These are phyloP conservation scores for Magnaporthales sp. DNA, from an alignment of 2,329 filamentous ascomycete species.

Conservation along the genomic window DNA sequence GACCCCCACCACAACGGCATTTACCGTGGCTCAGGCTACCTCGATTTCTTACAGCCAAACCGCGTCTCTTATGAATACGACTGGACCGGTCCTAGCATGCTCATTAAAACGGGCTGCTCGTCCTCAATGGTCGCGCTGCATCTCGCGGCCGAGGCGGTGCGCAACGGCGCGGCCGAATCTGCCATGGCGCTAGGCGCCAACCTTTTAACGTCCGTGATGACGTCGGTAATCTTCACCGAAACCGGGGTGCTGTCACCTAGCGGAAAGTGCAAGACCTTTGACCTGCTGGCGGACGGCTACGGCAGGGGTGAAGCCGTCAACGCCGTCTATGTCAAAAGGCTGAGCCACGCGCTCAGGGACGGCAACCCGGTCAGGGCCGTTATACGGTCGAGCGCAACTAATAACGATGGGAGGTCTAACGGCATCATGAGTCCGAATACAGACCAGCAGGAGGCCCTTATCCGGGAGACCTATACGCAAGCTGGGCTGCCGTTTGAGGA, in stretches of 20 bases:
- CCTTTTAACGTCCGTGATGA: not conserved
- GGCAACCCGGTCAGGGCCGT: constrained; percentile 32
- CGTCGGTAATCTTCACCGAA: not conserved
- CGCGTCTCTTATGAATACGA: constrained; percentile 47
- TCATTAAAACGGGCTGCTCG: constrained; percentile 43
- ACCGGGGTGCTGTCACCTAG: constrained; percentile 7
- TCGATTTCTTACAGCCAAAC: constrained; percentile 40
- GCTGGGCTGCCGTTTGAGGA: constrained; percentile 15
- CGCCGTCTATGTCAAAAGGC: constrained; percentile 34
- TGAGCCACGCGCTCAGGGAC: constrained; percentile 36
- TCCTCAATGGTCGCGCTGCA: constrained; percentile 41
- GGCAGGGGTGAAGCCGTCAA: constrained; percentile 31
- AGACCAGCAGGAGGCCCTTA: constrained; percentile 4
- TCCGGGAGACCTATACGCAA: not conserved
- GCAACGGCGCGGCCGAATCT: constrained; percentile 27
- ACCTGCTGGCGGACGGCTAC: constrained; percentile 32
- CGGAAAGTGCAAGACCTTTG: constrained; percentile 22
- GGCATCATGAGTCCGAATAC: constrained; percentile 11
- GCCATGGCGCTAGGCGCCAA: not conserved
- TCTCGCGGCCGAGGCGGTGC: constrained; percentile 37
- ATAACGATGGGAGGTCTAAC: constrained; percentile 32
- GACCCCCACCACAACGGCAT: constrained; percentile 28
- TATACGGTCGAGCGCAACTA: constrained; percentile 26
- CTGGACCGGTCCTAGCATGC: constrained; percentile 42
- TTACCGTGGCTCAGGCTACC: constrained; percentile 40